phyloP scores from a whole-genome alignment of 2,329 filamentous ascomycete genomes.

The Penicillium oxalicum region DNA sequence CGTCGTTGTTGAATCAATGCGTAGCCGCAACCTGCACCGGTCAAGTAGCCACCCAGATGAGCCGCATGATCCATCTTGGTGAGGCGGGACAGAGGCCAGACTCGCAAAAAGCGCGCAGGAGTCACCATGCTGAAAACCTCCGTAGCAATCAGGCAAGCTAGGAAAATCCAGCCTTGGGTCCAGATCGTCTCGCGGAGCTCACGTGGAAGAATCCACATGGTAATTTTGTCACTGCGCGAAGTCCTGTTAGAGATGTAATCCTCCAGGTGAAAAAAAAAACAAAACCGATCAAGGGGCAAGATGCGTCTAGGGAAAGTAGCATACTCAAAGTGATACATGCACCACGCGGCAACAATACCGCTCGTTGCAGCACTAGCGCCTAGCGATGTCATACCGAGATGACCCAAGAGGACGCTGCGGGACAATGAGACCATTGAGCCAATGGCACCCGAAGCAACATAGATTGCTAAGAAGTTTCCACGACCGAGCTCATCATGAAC shows the following conservation, averaged over 20 bases:
- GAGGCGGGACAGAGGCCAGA: slow-evolving; percentile 22
- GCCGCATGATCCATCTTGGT: slow-evolving; percentile 37
- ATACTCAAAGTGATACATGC: slow-evolving; percentile 43
- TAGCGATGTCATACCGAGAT: slow-evolving; percentile 43
- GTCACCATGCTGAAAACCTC: slow-evolving; percentile 32
- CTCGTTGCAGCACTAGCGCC: slow-evolving; percentile 48
- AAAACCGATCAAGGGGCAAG: no score
- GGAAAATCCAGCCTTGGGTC: slow-evolving; percentile 36
- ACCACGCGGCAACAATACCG: slow-evolving; percentile 47
- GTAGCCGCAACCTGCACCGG: slow-evolving; percentile 27
- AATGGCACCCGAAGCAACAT: slow-evolving; percentile 43
- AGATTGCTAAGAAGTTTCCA: slow-evolving; percentile 51
- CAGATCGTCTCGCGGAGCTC: slow-evolving; percentile 38
- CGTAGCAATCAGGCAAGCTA: slow-evolving; percentile 31
- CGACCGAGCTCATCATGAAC: slow-evolving; percentile 45
- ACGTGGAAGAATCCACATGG: slow-evolving; percentile 37
- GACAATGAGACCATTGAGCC: slow-evolving; percentile 45
- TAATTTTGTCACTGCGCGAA: slow-evolving; percentile 34
- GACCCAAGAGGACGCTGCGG: slow-evolving; percentile 39
- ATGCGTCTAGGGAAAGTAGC: neutral
- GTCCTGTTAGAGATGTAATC: neutral
- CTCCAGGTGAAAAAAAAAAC: neutral
- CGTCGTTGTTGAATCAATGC: slow-evolving; percentile 13
- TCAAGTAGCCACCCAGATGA: slow-evolving; percentile 39
- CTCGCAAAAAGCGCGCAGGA: slow-evolving; percentile 16